These are phyloP conservation scores for Furcasterigmium furcatum DNA, from an alignment of 2,329 filamentous ascomycete genomes.

Conservation along the genomic window DNA sequence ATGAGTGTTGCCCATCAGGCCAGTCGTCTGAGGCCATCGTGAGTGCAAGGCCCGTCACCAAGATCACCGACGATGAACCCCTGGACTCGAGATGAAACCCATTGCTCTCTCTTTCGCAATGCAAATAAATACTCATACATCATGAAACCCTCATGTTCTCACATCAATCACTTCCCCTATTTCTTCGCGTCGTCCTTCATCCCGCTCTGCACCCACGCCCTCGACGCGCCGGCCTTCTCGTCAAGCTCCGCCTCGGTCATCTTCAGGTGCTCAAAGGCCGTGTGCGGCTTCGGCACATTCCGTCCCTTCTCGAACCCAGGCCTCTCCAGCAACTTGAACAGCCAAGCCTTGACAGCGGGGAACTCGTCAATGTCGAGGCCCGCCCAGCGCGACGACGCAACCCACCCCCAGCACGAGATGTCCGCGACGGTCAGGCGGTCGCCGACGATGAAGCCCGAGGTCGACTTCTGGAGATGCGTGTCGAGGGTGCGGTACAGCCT, in stretches of 20 bases:
- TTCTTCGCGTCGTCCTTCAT: slow-evolving; percentile 65
- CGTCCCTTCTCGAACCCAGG: slow-evolving; percentile 73
- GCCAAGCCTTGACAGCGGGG: slow-evolving; percentile 73
- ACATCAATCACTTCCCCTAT: slow-evolving; percentile 10
- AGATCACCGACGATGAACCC: no score
- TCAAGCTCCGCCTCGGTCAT: slow-evolving; percentile 53
- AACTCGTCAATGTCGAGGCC: slow-evolving; percentile 67
- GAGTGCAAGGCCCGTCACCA: no score
- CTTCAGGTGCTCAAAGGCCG: slow-evolving; percentile 46
- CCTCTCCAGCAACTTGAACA: slow-evolving; percentile 65
- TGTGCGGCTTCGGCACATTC: slow-evolving; percentile 67
- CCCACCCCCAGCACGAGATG: slow-evolving; percentile 79
- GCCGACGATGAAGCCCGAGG: slow-evolving; percentile 60
- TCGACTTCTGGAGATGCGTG: slow-evolving; percentile 58
- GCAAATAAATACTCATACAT: no score
- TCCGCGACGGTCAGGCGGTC: slow-evolving; percentile 73
- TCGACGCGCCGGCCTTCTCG: slow-evolving; percentile 43
- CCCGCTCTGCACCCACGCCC: slow-evolving; percentile 63
- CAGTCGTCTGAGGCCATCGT: no score
- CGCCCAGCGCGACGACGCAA: slow-evolving; percentile 46
- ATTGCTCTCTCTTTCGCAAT: no score
- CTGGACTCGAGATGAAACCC: no score
- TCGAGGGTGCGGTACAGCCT: slow-evolving; percentile 78
- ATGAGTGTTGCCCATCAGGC: no score
- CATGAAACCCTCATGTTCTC: no score